Conservation (phyloP, 2,329 filamentous ascomycete genomes). For the Apiospora hydei region DNA sequence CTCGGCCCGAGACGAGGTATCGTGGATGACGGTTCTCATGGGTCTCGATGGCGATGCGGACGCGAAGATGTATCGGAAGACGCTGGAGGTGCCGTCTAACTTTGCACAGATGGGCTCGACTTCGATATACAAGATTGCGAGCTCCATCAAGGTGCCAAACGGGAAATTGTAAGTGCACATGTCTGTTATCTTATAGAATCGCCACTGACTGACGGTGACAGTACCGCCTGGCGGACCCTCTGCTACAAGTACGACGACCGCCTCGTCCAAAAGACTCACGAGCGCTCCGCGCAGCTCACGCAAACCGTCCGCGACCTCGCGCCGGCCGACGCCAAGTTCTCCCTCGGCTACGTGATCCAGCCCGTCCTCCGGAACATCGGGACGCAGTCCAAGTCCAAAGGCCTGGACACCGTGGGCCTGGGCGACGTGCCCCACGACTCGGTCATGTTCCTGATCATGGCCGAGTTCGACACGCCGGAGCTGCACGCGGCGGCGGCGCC, state of each 20-base stretch:
- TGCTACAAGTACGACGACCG: not conserved
- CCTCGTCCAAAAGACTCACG: not conserved
- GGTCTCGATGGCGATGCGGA: not conserved
- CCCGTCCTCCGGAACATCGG: not conserved
- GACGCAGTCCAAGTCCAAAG: not conserved
- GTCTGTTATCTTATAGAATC: too few relatives aligned
- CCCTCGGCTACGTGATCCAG: not conserved
- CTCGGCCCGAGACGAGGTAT: not conserved
- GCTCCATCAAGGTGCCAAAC: not conserved
- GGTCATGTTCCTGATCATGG: slow-evolving; percentile 9
- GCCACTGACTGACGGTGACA: too few relatives aligned
- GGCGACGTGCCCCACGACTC: not conserved
- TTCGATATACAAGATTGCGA: not conserved
- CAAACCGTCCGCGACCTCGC: not conserved
- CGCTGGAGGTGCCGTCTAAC: not conserved
- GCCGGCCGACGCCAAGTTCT: not conserved
- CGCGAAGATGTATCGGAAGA: not conserved
- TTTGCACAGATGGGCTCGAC: not conserved
- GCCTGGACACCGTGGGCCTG: not conserved
- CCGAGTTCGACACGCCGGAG: not conserved
- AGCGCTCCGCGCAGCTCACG: not conserved
- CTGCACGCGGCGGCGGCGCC: not conserved
- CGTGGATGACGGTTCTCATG: slow-evolving; percentile 1
- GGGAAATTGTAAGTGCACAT: slow-evolving; percentile 7
- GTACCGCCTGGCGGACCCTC: slow-evolving; percentile 6